phyloP scores from a whole-genome alignment of 1,284 basidiomycete genomes.

The Boletus hoseneyae region DNA sequence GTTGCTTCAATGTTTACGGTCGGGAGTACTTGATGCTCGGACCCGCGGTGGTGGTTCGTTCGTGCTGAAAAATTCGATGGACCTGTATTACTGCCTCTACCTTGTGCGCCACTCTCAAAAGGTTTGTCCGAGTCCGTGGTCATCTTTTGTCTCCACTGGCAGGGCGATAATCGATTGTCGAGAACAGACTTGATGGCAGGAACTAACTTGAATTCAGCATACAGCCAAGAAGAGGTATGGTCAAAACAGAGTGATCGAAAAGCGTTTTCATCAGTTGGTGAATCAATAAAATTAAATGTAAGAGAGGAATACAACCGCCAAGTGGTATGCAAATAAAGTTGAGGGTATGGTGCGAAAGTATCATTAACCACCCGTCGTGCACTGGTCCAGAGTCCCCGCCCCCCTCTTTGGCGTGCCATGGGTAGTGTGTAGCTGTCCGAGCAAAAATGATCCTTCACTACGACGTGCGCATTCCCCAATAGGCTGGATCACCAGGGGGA shows the following conservation, averaged over 20 bases:
- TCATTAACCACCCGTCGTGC: constrained; percentile 10
- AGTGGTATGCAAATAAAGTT: constrained; percentile 19
- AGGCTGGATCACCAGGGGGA: constrained; percentile 6
- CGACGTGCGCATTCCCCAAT: constrained; percentile 7
- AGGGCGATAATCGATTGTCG: too few species aligned
- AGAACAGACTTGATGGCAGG: too few species aligned
- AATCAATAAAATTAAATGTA: constrained; percentile 9
- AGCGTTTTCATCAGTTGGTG: background rate
- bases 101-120: too few species aligned
- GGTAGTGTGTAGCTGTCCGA: constrained; percentile 10
- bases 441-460: constrained; percentile 9
- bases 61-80: too few species aligned
- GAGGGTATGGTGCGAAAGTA: constrained; percentile 24
- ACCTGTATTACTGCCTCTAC: too few species aligned
- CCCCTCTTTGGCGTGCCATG: constrained; percentile 31
- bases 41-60: too few species aligned
- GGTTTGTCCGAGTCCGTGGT: too few species aligned
- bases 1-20: too few species aligned
- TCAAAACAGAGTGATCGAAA: background rate
- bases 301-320: constrained; percentile 8
- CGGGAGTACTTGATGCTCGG: too few species aligned
- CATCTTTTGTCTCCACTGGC: too few species aligned
- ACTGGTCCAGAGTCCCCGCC: constrained; percentile 6
- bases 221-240: background rate
- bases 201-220: background rate